These are phyloP conservation scores for Sisymbrium altissimum DNA, from an alignment of 345 rosid species.

Conservation along the genomic window DNA sequence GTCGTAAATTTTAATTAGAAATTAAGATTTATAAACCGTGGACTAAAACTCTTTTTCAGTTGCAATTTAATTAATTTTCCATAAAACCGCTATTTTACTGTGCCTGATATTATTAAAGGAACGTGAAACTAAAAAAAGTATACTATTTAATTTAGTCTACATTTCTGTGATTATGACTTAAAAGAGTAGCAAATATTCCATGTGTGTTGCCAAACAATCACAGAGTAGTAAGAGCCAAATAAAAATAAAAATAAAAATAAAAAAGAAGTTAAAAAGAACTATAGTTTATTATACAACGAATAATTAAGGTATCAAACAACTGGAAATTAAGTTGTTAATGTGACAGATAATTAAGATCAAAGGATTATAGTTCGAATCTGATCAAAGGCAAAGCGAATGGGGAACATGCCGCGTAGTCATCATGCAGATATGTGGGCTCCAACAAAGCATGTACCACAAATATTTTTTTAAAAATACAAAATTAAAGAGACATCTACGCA, in stretches of 20 bases:
- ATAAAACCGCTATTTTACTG: neutral
- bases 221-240: neutral
- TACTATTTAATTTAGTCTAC: neutral
- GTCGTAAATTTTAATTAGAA: too few species aligned
- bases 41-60: neutral
- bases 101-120: neutral
- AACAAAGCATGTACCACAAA: constrained; percentile 34
- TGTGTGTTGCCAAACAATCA: constrained; percentile 18
- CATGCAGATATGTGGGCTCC: constrained; percentile 41
- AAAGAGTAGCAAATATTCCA: constrained; percentile 7
- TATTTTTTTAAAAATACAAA: neutral
- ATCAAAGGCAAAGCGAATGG: constrained; percentile 26
- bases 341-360: constrained; percentile 33
- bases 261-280: neutral
- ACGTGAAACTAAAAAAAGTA: neutral
- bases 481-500: neutral
- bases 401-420: constrained; percentile 43
- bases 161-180: neutral
- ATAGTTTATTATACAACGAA: neutral
- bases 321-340: constrained; percentile 19
- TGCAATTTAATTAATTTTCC: neutral
- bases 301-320: constrained; percentile 30
- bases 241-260: neutral
- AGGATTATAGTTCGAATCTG: constrained; percentile 13
- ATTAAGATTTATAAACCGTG: too few species aligned